Base-by-base conservation (phyloP, 2,329 filamentous ascomycete species). In the Ustulina deusta region DNA sequence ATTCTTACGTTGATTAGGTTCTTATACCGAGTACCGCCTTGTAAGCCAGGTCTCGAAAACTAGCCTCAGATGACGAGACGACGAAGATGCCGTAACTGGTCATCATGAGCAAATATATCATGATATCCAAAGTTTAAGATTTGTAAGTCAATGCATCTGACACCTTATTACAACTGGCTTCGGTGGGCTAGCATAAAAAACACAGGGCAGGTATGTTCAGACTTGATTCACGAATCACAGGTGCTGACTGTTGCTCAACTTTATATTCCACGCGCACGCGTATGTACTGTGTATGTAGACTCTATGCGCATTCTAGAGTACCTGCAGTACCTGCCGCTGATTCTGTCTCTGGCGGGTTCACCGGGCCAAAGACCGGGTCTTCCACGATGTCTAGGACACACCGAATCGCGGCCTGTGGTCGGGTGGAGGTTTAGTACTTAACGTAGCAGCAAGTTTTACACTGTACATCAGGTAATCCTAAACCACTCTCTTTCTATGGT, bases 191-290 rank as follows among this genome's bases (percentile, higher is more conserved):
- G 36, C 36, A 40, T 29, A 13, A n/a, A 56, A 56, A 27, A 11
- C 4, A 44, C 36, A 29, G 25, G 36, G 22, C 15, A 15, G 7
- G 32, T 54, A 54, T 46, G 38, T 36, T 36, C 7, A 57, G 49
- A 48, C 40, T 48, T 22, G 44, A 36, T 42, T 48, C 36, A 54
- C 10, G 20, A 25, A 22, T 64, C 36, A 46, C 6, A 15, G 17
- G 15, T 54, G 56, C 63, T 60, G 48, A 61, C 56, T 48, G 56
- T 55, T 54, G 20, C 36, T 46, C 10, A 40, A 36, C 34, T 38
- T 63, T 17, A n/a, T 29, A 52, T 42, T 36, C 29, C 3, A 15
- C 27, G 29, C 34, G 10, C n/a, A 20, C 17, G 6, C 2, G 10
- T 40, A 51, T 9, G n/a, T 34, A 22, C 36, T 22, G 36, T 42